Evolutionary conservation across 306 rosid genomes (phyloP), one percentile per base, ranked within the genome.

Genomic region (Medicago arabica): DNA sequence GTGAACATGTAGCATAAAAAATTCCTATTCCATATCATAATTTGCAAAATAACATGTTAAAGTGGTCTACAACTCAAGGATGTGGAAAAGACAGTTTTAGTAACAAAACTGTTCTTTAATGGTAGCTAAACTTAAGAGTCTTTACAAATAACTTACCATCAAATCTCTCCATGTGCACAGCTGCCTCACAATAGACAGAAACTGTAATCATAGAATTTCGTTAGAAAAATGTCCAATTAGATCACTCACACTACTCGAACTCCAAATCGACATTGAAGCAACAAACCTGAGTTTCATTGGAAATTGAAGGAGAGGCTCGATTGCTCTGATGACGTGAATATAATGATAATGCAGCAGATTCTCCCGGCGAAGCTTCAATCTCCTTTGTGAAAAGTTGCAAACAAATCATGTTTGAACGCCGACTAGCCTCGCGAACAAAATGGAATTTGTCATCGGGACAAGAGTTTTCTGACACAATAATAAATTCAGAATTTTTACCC

Each of bases 141-240:
- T 67, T 46, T 69, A 77, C 18, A 61, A 63, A 78, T 46, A 44
- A 88, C 98, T 90, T 7, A 95, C 98, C 97, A 90, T 89, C 66
- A 92, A 43, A 83, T 92, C 97, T 88, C 97, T 89, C 97, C 98
- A 95, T 15, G 91, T 75, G 71, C 97, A 92, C 36, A 95, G 72
- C 64, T 80, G 89, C 88, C 89, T 85, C 83, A 92, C 87, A 17
- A 71, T 69, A 78, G 80, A 84, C 88, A 84, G 95, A 87, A 92
- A 86, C 86, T 82, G 83, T 53, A 74, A 54, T 31, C 41, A 80
- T 9, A 79, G 72, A 28, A 74, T 9, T 54, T 19, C 2, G 40
- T 86, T 43, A 85, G 38, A 39, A 50, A 58, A 43, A 38, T 40
- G 62, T 21, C 67, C 2, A 70, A 62, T 66, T 72, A 19, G 63